Conservation (phyloP, 805 yeast genomes). For the Lipomyces sp. region DNA sequence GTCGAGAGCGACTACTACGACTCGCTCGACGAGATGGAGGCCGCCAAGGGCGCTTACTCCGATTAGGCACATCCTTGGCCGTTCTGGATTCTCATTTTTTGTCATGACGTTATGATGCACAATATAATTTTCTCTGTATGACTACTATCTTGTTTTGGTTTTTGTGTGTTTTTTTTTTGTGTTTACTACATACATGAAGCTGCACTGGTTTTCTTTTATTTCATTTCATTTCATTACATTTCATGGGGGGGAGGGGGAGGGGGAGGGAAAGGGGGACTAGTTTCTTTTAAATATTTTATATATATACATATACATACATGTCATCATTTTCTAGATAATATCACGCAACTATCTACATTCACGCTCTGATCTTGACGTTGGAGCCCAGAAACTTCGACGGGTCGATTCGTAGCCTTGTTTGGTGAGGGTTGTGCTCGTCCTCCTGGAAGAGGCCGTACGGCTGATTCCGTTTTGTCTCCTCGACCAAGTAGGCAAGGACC, state of each 20-base stretch:
- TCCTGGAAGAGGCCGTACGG: slow-evolving; percentile 20
- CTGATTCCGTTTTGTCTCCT: slow-evolving; percentile 5
- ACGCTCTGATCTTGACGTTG: slow-evolving; percentile 20
- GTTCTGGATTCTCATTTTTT: too few species aligned
- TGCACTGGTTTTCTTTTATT: too few species aligned
- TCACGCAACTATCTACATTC: background rate
- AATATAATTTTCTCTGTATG: too few species aligned
- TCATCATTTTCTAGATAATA: too few species aligned
- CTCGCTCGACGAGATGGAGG: slow-evolving; percentile 29
- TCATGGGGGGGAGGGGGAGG: too few species aligned
- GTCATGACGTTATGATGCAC: too few species aligned
- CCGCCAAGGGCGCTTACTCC: slow-evolving; percentile 20
- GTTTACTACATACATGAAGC: too few species aligned
- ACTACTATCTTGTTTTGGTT: too few species aligned
- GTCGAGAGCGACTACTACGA: slow-evolving; percentile 25
- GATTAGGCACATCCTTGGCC: slow-evolving; percentile 2
- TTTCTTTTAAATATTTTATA: background rate
- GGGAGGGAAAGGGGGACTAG: too few species aligned
- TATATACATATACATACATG: background rate
- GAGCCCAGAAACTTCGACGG: slow-evolving; percentile 20
- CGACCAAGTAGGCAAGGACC: slow-evolving; percentile 9
- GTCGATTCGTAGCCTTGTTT: slow-evolving; percentile 18
- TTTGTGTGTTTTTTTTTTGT: too few species aligned
- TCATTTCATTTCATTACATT: too few species aligned
- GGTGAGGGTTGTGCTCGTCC: slow-evolving; percentile 22